Evolutionary conservation across 2,329 filamentous ascomycete species (phyloP), one percentile per base, ranked within the genome.

Genomic region (Penicillium sp.): DNA sequence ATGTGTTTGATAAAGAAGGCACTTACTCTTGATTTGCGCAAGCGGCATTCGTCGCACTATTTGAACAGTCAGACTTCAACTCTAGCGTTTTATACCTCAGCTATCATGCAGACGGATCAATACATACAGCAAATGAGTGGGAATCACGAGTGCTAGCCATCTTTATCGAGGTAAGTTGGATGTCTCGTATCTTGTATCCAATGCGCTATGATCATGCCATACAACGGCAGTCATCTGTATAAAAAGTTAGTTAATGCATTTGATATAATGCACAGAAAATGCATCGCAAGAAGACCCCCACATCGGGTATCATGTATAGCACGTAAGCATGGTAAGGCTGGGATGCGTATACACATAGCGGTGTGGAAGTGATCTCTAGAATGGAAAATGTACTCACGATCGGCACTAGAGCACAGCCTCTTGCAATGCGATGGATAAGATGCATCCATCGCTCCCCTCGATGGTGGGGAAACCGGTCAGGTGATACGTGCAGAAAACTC

Each of bases 121-220:
- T 53, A 71, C 72, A 67, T 68, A 75, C 73, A 66, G 73, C 73
- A 61, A 72, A 75, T 48, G 73, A 74, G 60, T 75, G 73, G 46
- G 70, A 73, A 67, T 75, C 73, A 58, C 73, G 73, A 61, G 72
- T 74, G 62, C 71, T 74, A 59, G 70, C 62, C 73, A 75, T 75
- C 38, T 71, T 74, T 65, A 67, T 63, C 62, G 61, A 56, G 60
- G 50, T 53, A 60, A 53, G 36, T 66, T 63, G 58, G 57, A 53
- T 63, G 59, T 62, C 55, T 57, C 53, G 52, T 63, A 62, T 62
- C 52, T 58, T 50, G 57, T 67, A 44, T 68, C 60, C 62, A 64
- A 65, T 69, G 61, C 64, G 63, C 64, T 65, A 58, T 70, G 67
- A 62, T 62, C 66, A 65, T 68, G 64, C 70, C 66, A 66, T 61